Evolutionary conservation across 2,329 filamentous ascomycete genomes (phyloP).

Genomic region (Ceratocystis alfenasii): DNA sequence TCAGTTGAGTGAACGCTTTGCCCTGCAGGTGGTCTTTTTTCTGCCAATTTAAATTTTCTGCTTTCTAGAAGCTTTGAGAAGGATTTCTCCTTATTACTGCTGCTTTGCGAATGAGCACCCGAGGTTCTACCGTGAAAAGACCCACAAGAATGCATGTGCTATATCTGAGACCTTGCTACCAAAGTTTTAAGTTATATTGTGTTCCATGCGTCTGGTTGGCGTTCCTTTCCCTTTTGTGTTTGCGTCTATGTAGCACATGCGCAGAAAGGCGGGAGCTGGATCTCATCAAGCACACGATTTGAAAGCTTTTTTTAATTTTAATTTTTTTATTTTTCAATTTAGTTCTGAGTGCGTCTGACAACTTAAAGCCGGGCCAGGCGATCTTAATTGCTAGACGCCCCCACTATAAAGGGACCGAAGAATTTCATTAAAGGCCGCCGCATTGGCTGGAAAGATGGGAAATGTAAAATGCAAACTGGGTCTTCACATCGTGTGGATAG

Average conservation of each 20-base stretch:
- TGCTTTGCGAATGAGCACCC: background rate
- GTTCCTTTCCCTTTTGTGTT: background rate
- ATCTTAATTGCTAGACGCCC: background rate
- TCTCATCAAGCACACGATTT: background rate
- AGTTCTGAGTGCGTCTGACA: background rate
- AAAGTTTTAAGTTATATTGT: too few relatives aligned
- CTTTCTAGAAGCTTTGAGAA: slow-evolving; percentile 11
- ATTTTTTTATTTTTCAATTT: background rate
- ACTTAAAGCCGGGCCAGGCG: background rate
- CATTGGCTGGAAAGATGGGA: background rate
- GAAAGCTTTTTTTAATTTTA: background rate
- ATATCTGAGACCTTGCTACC: background rate
- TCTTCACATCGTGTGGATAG: background rate
- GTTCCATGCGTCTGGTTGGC: background rate
- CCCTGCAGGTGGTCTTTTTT: background rate
- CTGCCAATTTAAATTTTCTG: background rate
- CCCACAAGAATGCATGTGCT: background rate
- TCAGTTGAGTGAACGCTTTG: slow-evolving; percentile 6
- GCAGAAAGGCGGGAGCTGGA: background rate
- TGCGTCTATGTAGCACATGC: background rate
- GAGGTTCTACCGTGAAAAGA: background rate
- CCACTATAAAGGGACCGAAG: background rate
- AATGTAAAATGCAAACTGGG: background rate
- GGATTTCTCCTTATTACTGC: background rate
- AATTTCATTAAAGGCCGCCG: background rate